Evolutionary conservation across 208 protist species (phyloP), one percentile per base, ranked within the genome.

Genomic region (Trypanosoma grayi): DNA sequence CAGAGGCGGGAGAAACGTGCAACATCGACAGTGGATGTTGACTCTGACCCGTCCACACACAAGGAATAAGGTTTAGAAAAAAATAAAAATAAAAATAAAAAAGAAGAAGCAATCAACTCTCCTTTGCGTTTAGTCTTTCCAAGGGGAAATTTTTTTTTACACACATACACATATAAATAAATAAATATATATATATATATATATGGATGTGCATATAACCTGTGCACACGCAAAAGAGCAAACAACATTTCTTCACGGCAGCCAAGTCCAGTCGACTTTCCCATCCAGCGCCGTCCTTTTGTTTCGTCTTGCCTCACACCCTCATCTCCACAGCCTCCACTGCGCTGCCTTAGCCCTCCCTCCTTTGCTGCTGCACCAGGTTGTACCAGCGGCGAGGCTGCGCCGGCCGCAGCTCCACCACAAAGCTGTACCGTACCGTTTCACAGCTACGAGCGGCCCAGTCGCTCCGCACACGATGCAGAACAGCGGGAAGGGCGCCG

Each of bases 371-470:
- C 41, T 27, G n/a, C 14, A 30, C 44, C 20, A 83, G 44, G 10
- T 24, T 39, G 33, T 76, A 77, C 75, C 69, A 81, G 14, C 51
- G 47, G 31, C 59, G 56, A n/a, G 65, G 60, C 0, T 55, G 43
- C 1, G 61, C 65, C 0, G 84, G 85, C 0, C 85, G 69, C 44
- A 92, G 70, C 62, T 92, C 85, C 41, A 92, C 79, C 33, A 92
- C 62, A 37, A 92, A 68, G 62, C 79, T 89, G 28, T 78, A 87
- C 31, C 85, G 70, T 11, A 56, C 51, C 9, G 18, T n/a, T 28
- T 25, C 55, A 43, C n/a, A n/a, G n/a, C 33, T 37, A 46, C 25
- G 8, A 4, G 50, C 41, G 3, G 71, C 69, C 84, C 84, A 87
- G 56, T 86, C 73, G 0, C 39, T 18, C 20, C 70, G 68, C 47